Evolutionary conservation across 208 protist species (phyloP), one percentile per base, ranked within the genome.

Genomic region (Crithidia bombi): DNA sequence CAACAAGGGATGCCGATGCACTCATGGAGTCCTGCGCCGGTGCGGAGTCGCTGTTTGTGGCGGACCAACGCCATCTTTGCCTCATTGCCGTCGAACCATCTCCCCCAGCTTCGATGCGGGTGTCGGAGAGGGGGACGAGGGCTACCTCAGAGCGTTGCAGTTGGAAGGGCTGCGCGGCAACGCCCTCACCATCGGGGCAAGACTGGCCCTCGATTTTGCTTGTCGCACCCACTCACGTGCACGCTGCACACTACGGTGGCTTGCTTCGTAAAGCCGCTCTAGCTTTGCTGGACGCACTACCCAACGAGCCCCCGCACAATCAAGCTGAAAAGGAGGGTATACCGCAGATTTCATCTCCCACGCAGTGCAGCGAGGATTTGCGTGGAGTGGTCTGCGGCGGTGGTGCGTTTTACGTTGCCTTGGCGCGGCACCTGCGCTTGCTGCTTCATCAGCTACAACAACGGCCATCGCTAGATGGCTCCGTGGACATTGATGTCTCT

Each of bases 341-440:
- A 19, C 0, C 57, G 26, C n/a, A n/a, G n/a, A n/a, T n/a, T n/a
- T n/a, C n/a, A n/a, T n/a, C n/a, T n/a, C 62, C 61, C 28, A 25
- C 10, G 17, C 57, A n/a, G 15, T 17, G 23, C 33, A 9, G 50
- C 43, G 64, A 49, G 47, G 32, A n/a, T 23, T 43, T 56, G 9
- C 36, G 61, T 3, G 76, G 75, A 5, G 61, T 78, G 41, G 68
- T 80, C 39, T 74, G 80, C n/a, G 84, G 75, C n/a, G 84, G 84
- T 41, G 84, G 84, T 0, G 79, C 74, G 7, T 78, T 79, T 36
- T 65, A 71, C 32, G 74, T 89, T 39, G 68, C 75, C 19, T 19
- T 86, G 15, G 73, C 81, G 1, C 39, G 41, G 19, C 75, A 81
- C 30, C 36, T 69, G 14, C 68, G 41, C 10, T 52, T 58, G 12